A percentile compares a stretch with the other conserved stretches of the same genome.
These are phyloP conservation scores for Botryococcus braunii DNA, from an alignment of 163 green algal species.

Conservation along the genomic window DNA sequence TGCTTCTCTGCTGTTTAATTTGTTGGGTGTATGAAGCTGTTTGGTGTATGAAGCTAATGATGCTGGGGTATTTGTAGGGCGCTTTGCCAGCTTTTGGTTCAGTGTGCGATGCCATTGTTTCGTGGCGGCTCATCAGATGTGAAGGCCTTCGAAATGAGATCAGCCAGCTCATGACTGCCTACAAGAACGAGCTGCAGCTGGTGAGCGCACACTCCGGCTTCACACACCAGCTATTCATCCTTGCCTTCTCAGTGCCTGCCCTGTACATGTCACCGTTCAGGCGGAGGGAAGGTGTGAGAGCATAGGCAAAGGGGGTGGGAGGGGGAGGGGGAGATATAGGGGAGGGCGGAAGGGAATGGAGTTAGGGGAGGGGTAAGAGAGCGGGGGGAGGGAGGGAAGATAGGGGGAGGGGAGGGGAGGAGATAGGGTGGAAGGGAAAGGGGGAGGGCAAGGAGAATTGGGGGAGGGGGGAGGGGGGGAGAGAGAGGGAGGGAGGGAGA, in stretches of 20 bases:
- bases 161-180: slow-evolving; percentile 41
- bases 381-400: too few relatives aligned
- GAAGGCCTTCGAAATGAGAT: slow-evolving; percentile 49
- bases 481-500: too few relatives aligned
- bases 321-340: background rate
- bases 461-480: too few relatives aligned
- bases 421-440: too few relatives aligned
- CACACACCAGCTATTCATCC: slow-evolving; percentile 20
- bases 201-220: slow-evolving; percentile 15
- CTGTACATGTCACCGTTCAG: background rate
- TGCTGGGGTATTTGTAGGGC: slow-evolving; percentile 13
- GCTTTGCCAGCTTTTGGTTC: slow-evolving; percentile 38
- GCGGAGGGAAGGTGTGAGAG: background rate
- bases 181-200: slow-evolving; percentile 24
- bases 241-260: background rate
- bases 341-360: too few relatives aligned
- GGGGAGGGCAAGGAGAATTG: too few relatives aligned
- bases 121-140: slow-evolving; percentile 51
- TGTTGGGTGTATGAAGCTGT: background rate
- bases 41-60: background rate
- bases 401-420: too few relatives aligned
- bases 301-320: background rate
- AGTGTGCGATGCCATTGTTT: slow-evolving; percentile 58
- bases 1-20: too few relatives aligned
- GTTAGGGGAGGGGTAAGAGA: too few relatives aligned